Evolutionary conservation across 306 rosid genomes (phyloP).

Genomic region (Cicer chorassanicum): DNA sequence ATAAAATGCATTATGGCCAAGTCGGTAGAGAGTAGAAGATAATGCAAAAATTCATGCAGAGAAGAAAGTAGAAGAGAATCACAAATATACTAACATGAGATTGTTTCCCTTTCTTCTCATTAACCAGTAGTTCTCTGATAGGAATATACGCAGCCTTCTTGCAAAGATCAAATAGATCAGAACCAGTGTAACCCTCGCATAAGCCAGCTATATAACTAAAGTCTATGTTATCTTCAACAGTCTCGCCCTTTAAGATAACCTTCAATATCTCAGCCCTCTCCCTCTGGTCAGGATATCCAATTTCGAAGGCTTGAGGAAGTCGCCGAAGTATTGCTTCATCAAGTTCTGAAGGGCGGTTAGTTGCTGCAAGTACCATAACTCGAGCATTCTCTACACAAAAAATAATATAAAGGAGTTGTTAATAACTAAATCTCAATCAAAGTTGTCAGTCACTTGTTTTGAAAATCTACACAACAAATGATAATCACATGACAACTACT

Average conservation of each 20-base stretch:
- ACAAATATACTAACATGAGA: slow-evolving; percentile 65
- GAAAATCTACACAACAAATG: neutral
- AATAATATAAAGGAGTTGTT: slow-evolving; percentile 21
- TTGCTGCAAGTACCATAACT: slow-evolving; percentile 98
- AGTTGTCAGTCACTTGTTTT: slow-evolving; percentile 22
- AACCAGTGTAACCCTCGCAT: slow-evolving; percentile 89
- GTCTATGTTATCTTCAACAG: slow-evolving; percentile 64
- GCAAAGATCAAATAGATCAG: slow-evolving; percentile 95
- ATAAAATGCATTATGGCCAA: slow-evolving; percentile 26
- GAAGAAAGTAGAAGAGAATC: slow-evolving; percentile 24
- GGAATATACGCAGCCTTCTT: slow-evolving; percentile 97
- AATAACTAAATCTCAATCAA: neutral
- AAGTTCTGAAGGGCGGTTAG: slow-evolving; percentile 98
- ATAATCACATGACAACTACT: slow-evolving; percentile 7
- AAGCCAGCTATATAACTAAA: slow-evolving; percentile 62
- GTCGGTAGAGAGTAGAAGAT: neutral
- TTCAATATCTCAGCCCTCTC: slow-evolving; percentile 89
- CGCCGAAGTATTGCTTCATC: slow-evolving; percentile 99
- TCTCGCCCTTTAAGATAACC: slow-evolving; percentile 83
- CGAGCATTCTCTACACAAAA: slow-evolving; percentile 74
- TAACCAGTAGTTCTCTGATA: slow-evolving; percentile 77
- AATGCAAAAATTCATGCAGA: neutral
- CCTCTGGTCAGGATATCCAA: slow-evolving; percentile 72
- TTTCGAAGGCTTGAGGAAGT: slow-evolving; percentile 97
- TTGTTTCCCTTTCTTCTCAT: slow-evolving; percentile 73